Percentiles rank a stretch among this genome's conserved stretches.
Conservation (phyloP, 176 grass and related monocot genomes). For the Stipa capillata region DNA sequence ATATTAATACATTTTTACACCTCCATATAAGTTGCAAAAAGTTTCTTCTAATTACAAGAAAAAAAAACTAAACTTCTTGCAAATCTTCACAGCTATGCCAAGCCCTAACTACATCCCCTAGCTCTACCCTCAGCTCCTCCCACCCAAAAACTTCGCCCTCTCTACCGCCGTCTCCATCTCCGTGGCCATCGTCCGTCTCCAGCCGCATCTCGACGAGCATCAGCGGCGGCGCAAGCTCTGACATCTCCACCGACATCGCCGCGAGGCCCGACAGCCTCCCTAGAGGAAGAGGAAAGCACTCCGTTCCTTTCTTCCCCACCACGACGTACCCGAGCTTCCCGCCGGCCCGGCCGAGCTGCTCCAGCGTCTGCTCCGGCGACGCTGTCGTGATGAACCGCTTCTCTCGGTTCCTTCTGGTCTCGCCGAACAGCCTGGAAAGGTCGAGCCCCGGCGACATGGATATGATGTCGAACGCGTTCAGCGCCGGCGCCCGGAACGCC, state of each 20-base stretch:
- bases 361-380: conserved; percentile 40
- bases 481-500: conserved; percentile 7
- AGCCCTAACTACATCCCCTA: conserved; percentile 52
- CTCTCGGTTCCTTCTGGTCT: conserved; percentile 5
- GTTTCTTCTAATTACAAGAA: not conserved
- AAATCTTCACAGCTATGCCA: conserved; percentile 45
- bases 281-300: not conserved
- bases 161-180: too few species aligned
- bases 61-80: not conserved
- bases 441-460: conserved; percentile 56
- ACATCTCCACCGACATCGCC: conserved; percentile 51
- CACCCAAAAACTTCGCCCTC: conserved; percentile 31
- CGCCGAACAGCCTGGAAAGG: conserved; percentile 53
- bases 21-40: not conserved
- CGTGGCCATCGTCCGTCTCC: conserved; percentile 4
- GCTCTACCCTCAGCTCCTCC: conserved; percentile 51
- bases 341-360: conserved; percentile 28
- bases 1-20: not conserved
- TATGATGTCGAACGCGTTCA: conserved; percentile 83
- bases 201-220: conserved; percentile 57
- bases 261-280: conserved; percentile 9
- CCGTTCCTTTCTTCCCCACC: conserved; percentile 28
- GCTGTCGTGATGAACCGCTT: too few species aligned
- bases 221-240: conserved; percentile 44
- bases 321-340: conserved; percentile 53